phyloP scores from a whole-genome alignment of 1,284 basidiomycete genomes.

The Papiliotrema flavescens region DNA sequence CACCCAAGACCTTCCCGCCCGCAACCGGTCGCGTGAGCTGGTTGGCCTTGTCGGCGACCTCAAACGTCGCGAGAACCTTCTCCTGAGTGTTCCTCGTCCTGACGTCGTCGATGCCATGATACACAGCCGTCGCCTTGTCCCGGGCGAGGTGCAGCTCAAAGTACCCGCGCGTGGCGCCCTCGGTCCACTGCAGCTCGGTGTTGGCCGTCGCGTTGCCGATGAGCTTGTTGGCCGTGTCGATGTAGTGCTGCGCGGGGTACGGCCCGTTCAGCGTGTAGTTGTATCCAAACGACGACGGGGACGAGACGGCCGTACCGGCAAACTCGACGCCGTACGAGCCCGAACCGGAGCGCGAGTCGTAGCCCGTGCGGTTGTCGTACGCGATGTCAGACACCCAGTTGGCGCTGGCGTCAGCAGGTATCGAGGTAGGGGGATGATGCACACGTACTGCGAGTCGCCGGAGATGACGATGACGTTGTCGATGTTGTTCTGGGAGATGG shows the following conservation, averaged over 20 bases:
- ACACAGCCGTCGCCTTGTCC: conserved; percentile 55
- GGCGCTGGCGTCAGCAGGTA: conserved; percentile 4
- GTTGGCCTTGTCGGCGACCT: conserved; percentile 52
- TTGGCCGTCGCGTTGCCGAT: conserved; percentile 50
- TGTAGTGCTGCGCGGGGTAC: conserved; percentile 10
- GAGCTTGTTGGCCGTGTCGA: conserved; percentile 47
- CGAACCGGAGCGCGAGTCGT: conserved; percentile 56
- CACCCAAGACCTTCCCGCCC: conserved; percentile 47
- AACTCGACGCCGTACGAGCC: conserved; percentile 64
- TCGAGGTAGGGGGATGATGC: neutral
- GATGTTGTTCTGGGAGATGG: conserved; percentile 56
- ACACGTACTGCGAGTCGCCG: conserved; percentile 61
- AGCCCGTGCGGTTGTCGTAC: conserved; percentile 44
- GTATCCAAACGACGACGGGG: conserved; percentile 55
- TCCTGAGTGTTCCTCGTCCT: conserved; percentile 56
- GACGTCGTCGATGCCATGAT: conserved; percentile 60
- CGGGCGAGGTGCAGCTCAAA: conserved; percentile 57
- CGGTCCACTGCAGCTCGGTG: conserved; percentile 61
- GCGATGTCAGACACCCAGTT: conserved; percentile 23
- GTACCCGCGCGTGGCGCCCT: conserved; percentile 63
- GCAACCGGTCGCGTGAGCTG: conserved; percentile 59
- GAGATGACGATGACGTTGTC: conserved; percentile 60
- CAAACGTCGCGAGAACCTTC: conserved; percentile 38
- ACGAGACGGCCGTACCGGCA: conserved; percentile 63
- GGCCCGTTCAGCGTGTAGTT: conserved; percentile 45